Evolutionary conservation across 768 basidiomycete species (phyloP), one percentile per base, ranked within the genome.

Genomic region (Rubroboletus satanas): DNA sequence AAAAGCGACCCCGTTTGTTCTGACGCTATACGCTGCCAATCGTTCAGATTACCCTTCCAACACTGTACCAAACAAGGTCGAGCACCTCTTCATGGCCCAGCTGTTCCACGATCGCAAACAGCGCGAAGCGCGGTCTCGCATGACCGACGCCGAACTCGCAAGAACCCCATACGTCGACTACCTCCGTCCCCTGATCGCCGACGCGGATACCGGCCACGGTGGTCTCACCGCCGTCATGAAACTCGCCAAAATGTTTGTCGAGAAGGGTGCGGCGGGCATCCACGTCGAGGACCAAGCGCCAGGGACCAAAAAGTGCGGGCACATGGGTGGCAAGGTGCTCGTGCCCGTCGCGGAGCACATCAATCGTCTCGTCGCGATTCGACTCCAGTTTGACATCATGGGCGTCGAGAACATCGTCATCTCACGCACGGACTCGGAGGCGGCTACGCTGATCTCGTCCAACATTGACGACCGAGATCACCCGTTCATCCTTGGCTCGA

Each of bases 21-120:
- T 55, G 52, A 36, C 21, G 14, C 26, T 55, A 9, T 41, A 0
- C 62, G 28, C 15, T 28, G 26, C 9, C 41, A 23, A 33, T 21
- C 41, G 21, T 0, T 54, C 4, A 93, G 95, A 98, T 72, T 98
- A 98, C 74, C 97, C 97, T 2, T 96, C 90, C 47, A 98, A 98
- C 78, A 98, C 97, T 21, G 96, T 98, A 1, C 97, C 97, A 2
- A 93, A 92, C 80, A 98, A 98, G 79, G 97, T 98, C 59, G 93
- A 98, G 71, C 97, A 98, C 60, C 80, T 98, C 50, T 98, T 98
- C 83, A 83, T 88, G 80, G 96, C 97, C 0, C 97, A 98, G 70
- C 85, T 98, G 41, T 98, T 98, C 85, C 97, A 99, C 71, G 97
- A 99, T 75, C 88, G 96, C 60, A 98, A 97, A 73, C 96, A 98